phyloP scores from a whole-genome alignment of 2,329 filamentous ascomycete species.

The Aurifilum marmelostoma region DNA sequence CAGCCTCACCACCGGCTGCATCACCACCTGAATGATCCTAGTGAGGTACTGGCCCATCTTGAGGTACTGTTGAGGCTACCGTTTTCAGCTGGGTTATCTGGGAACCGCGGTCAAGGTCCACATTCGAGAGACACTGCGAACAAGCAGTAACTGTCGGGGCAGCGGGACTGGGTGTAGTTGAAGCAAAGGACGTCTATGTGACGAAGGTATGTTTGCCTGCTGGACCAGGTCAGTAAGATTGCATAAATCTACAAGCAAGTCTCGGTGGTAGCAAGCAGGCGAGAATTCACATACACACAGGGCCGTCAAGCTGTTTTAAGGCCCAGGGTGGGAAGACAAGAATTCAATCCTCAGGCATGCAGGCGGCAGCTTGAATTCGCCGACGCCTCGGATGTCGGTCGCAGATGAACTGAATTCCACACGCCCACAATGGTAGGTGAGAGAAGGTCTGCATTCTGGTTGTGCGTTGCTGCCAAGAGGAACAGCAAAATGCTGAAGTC shows the following conservation, averaged over 20 bases:
- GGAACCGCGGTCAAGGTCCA: neutral
- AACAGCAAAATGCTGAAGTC: neutral
- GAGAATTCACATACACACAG: neutral
- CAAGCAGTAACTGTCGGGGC: no score
- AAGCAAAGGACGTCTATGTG: no score
- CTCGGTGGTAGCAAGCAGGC: neutral
- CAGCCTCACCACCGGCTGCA: slow-evolving; percentile 18
- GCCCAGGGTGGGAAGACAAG: neutral
- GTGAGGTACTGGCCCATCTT: slow-evolving; percentile 19
- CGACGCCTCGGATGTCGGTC: slow-evolving; percentile 23
- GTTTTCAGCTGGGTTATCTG: neutral
- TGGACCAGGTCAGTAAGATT: neutral
- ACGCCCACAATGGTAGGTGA: slow-evolving; percentile 18
- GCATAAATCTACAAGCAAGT: no score
- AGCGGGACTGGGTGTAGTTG: neutral
- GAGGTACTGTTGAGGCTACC: neutral
- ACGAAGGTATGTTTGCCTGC: neutral
- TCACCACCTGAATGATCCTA: slow-evolving; percentile 18
- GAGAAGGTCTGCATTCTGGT: neutral
- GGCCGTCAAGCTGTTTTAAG: neutral
- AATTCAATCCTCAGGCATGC: neutral
- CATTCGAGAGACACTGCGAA: neutral
- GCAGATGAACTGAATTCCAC: neutral
- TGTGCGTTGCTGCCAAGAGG: neutral
- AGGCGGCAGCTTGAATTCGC: slow-evolving; percentile 5